Conservation (phyloP, 345 rosid species). For the Pistacia vera region DNA sequence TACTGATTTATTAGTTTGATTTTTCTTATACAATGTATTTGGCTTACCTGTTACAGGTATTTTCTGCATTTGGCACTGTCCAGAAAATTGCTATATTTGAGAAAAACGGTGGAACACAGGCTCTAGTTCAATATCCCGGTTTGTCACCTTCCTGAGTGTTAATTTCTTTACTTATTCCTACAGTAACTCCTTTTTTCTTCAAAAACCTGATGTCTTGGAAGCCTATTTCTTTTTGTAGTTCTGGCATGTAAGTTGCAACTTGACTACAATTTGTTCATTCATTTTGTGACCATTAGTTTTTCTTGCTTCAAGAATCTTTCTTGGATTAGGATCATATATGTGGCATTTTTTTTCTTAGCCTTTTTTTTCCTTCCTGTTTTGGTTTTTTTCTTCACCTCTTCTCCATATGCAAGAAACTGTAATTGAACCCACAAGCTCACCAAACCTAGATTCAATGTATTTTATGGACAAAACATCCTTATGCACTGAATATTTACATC, state of each 20-base stretch:
- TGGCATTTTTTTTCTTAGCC: neutral
- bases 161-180: conserved; percentile 5
- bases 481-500: neutral
- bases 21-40: conserved; percentile 9
- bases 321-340: neutral
- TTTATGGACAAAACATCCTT: too few relatives aligned
- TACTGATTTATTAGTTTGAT: neutral
- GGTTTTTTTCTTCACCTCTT: neutral
- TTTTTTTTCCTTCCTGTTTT: neutral
- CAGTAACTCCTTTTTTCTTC: neutral
- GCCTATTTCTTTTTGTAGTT: neutral
- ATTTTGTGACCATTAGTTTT: neutral
- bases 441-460: neutral
- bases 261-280: neutral
- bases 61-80: conserved; percentile 84
- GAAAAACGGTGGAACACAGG: conserved; percentile 96
- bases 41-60: conserved; percentile 52
- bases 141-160: conserved; percentile 25
- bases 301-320: conserved; percentile 3
- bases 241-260: neutral
- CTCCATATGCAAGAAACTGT: too few relatives aligned
- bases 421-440: too few relatives aligned
- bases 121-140: conserved; percentile 90
- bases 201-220: neutral
- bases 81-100: conserved; percentile 97